These are phyloP conservation scores for Auriculariales sp. DNA, from an alignment of 768 basidiomycete species.

Conservation along the genomic window DNA sequence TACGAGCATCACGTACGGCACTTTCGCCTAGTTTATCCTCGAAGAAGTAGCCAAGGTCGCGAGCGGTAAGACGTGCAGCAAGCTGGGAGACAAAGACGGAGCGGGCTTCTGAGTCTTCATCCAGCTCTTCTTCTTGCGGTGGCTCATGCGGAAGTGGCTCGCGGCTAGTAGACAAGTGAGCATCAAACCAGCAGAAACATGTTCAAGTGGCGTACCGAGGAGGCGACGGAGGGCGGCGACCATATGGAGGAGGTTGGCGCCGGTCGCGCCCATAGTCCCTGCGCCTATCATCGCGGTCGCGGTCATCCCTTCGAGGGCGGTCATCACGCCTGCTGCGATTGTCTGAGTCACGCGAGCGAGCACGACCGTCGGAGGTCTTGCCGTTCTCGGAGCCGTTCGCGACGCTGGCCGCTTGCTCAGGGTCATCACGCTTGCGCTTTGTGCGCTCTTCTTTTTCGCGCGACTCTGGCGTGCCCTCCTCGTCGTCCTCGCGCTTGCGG, in stretches of 20 bases:
- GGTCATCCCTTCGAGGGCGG: conserved; percentile 6
- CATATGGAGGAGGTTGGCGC: conserved; percentile 22
- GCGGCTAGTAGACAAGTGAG: conserved; percentile 29
- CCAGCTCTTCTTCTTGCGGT: conserved; percentile 52
- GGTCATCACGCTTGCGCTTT: conserved; percentile 50
- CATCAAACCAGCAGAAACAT: conserved; percentile 29
- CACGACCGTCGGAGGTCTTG: conserved; percentile 1
- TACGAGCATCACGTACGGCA: conserved; percentile 87
- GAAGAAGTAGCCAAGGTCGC: conserved; percentile 97
- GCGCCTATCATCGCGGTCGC: conserved; percentile 4
- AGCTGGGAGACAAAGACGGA: conserved; percentile 98
- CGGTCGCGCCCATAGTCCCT: conserved; percentile 4
- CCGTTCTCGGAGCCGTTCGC: conserved; percentile 2
- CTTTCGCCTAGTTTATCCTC: conserved; percentile 92
- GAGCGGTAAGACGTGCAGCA: conserved; percentile 88
- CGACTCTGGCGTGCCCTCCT: conserved; percentile 30
- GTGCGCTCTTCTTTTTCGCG: conserved; percentile 38
- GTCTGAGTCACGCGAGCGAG: conserved; percentile 3
- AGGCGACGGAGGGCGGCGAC: conserved; percentile 25
- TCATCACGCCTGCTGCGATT: conserved; percentile 4
- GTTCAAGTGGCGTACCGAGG: conserved; percentile 31
- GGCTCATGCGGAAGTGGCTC: conserved; percentile 59
- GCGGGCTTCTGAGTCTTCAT: conserved; percentile 95
- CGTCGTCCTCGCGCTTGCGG: conserved; percentile 54
- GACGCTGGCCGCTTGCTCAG: conserved; percentile 28